Conservation (phyloP, 2,329 filamentous ascomycete species). For the Pseudocercospora pini-densiflorae region DNA sequence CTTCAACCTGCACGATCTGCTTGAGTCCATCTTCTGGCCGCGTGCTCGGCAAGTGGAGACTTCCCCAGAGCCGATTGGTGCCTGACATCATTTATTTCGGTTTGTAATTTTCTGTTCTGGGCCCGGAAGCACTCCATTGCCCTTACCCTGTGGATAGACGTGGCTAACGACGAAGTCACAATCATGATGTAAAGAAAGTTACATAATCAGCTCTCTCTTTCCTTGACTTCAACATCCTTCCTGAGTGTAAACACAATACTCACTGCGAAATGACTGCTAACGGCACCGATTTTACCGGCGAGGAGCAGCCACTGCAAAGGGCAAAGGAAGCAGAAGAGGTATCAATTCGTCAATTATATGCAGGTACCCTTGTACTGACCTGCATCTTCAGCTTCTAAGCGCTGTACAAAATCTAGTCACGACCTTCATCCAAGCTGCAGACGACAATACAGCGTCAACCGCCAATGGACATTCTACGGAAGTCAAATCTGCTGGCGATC, state of each 20-base stretch:
- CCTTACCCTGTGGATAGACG: not conserved
- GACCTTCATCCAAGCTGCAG: constrained; percentile 72
- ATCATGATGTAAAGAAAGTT: constrained; percentile 2
- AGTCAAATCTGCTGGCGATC: constrained; percentile 64
- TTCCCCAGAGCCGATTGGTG: constrained; percentile 17
- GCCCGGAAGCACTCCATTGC: not conserved
- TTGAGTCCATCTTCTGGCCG: constrained; percentile 6
- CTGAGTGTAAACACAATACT: not conserved
- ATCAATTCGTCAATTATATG: not conserved
- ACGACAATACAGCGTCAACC: constrained; percentile 61
- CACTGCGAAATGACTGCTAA: constrained; percentile 31
- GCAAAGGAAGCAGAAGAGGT: constrained; percentile 45
- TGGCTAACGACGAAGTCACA: not conserved
- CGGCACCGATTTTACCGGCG: constrained; percentile 13
- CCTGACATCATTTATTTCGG: constrained; percentile 15
- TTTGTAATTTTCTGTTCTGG: constrained; percentile 9
- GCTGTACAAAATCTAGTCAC: constrained; percentile 71
- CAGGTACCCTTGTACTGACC: constrained; percentile 10
- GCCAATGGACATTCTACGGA: constrained; percentile 53
- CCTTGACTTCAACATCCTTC: not conserved
- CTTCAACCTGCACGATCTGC: not conserved
- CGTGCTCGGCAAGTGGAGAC: constrained; percentile 20
- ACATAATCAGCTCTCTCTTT: not conserved
- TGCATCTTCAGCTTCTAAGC: constrained; percentile 62
- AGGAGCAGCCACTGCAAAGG: constrained; percentile 28